Evolutionary conservation across 805 yeast species (phyloP), one percentile per base, ranked within the genome.

Genomic region (Cyberlindnera petersonii): DNA sequence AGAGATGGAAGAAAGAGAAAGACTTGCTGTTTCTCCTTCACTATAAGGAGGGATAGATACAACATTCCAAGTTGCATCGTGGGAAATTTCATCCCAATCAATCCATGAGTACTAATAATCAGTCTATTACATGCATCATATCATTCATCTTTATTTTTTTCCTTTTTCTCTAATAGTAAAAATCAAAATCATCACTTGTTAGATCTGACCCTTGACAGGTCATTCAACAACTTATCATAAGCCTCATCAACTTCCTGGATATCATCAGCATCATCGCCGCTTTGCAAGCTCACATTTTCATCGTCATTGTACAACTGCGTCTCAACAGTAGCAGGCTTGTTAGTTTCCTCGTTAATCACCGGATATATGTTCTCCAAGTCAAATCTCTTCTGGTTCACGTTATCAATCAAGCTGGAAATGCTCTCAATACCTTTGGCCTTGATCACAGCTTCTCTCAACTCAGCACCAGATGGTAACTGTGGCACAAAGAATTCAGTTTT

Each of bases 1-100:
- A 77, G 78, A 49, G 95, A 86, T 53, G 95, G 95, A 0, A 68
- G 84, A 39, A 78, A 79, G 48, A 72, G 87, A 44, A 78, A 84
- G 50, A 79, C 86, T 43, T 91, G 98, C 57, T 89, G 97, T 60
- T 91, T 91, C 60, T 84, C 95, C 55, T 91, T 91, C 60, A 91
- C 98, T 0, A 87, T 91, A 17, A 68, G 96, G 53, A 72, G 98
- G 47, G 98, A 91, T 59, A 64, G 94, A 44, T 91, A 91, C 59
- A 91, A 91, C 54, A 91, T 91, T 42, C 98, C 98, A 16, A 85
- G 94, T 59, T 88, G 96, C 62, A 91, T 89, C 30, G 94, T 91
- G 13, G 98, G 98, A 2, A 89, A 91, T 56, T 89, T 89, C 58
- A 87, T 89, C 38, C 98, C 97, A 6, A 80, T 85, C 24, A 65